Conservation (phyloP, 140 eudicot species). For the Artemisia princeps region DNA sequence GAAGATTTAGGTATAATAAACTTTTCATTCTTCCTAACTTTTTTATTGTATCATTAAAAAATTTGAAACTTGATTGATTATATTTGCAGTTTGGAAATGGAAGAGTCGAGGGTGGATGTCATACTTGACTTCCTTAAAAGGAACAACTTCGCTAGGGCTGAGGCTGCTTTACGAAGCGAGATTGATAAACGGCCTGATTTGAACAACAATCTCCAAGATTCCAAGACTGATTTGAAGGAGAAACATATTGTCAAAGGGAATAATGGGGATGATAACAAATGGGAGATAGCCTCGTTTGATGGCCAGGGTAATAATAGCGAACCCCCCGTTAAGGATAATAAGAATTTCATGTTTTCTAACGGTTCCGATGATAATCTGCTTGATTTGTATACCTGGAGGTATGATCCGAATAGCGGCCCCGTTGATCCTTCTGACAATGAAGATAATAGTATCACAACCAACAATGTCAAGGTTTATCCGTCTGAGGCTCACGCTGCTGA, state of each 20-base stretch:
- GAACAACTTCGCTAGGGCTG: constrained; percentile 81
- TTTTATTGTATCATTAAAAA: too few relatives aligned
- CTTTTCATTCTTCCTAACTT: too few relatives aligned
- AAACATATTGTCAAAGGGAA: constrained; percentile 71
- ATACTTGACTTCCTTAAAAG: constrained; percentile 58
- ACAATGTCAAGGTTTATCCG: constrained; percentile 30
- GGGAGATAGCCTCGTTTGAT: constrained; percentile 31
- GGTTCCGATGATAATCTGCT: constrained; percentile 56
- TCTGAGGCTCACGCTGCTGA: constrained; percentile 23
- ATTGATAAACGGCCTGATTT: constrained; percentile 57
- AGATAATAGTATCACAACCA: constrained; percentile 16
- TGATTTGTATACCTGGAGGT: constrained; percentile 58
- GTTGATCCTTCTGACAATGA: constrained; percentile 32
- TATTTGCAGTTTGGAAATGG: constrained; percentile 35
- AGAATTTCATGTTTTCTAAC: constrained; percentile 47
- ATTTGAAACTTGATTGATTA: too few relatives aligned
- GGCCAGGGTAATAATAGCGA: constrained; percentile 36
- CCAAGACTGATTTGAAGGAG: constrained; percentile 21
- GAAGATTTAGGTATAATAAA: too few relatives aligned
- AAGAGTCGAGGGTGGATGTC: constrained; percentile 63
- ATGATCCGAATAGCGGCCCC: constrained; percentile 42
- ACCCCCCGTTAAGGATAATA: constrained; percentile 27
- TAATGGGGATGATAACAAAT: constrained; percentile 38
- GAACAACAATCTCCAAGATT: constrained; percentile 44
- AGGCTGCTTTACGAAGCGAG: constrained; percentile 79